Percentiles rank a stretch among this genome's conserved stretches.
These are phyloP conservation scores for Ustilago lituana DNA, from an alignment of 1,284 basidiomycete species.

Conservation along the genomic window DNA sequence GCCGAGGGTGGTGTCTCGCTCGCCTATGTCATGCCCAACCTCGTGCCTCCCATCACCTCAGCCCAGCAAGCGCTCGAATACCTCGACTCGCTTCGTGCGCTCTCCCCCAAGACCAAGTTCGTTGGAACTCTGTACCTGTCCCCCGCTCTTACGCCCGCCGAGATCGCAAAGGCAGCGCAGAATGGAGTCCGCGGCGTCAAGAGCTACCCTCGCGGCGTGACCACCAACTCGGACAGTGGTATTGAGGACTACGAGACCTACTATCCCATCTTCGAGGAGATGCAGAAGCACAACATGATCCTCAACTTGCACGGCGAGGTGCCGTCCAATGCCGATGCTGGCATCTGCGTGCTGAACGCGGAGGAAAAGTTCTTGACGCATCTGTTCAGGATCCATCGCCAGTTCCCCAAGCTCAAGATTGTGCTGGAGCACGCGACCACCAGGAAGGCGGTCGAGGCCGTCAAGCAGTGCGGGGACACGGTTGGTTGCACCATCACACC, in stretches of 20 bases:
- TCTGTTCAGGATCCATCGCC: slow-evolving; percentile 80
- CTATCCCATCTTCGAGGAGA: slow-evolving; percentile 91
- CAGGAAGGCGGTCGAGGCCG: slow-evolving; percentile 86
- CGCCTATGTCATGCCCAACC: slow-evolving; percentile 99
- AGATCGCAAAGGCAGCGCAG: slow-evolving; percentile 80
- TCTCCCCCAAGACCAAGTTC: slow-evolving; percentile 84
- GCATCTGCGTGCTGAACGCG: slow-evolving; percentile 92
- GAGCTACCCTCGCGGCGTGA: slow-evolving; percentile 96
- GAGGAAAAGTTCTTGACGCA: slow-evolving; percentile 91
- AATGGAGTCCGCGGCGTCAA: slow-evolving; percentile 77
- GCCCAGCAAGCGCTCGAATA: slow-evolving; percentile 85
- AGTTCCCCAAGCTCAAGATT: slow-evolving; percentile 92
- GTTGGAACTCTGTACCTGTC: slow-evolving; percentile 96
- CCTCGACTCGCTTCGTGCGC: slow-evolving; percentile 77
- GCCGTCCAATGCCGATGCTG: slow-evolving; percentile 83
- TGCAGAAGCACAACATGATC: slow-evolving; percentile 92
- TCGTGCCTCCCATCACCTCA: slow-evolving; percentile 88
- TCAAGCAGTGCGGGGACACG: slow-evolving; percentile 71
- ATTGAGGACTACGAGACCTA: slow-evolving; percentile 96
- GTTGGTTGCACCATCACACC: slow-evolving; percentile 98
- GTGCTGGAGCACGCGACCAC: slow-evolving; percentile 99
- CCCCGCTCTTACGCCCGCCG: slow-evolving; percentile 86
- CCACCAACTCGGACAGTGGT: slow-evolving; percentile 94
- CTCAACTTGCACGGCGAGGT: slow-evolving; percentile 97
- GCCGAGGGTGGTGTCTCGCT: slow-evolving; percentile 85